These are phyloP conservation scores for Fusarium multiceps DNA, from an alignment of 2,329 filamentous ascomycete genomes.

Conservation along the genomic window DNA sequence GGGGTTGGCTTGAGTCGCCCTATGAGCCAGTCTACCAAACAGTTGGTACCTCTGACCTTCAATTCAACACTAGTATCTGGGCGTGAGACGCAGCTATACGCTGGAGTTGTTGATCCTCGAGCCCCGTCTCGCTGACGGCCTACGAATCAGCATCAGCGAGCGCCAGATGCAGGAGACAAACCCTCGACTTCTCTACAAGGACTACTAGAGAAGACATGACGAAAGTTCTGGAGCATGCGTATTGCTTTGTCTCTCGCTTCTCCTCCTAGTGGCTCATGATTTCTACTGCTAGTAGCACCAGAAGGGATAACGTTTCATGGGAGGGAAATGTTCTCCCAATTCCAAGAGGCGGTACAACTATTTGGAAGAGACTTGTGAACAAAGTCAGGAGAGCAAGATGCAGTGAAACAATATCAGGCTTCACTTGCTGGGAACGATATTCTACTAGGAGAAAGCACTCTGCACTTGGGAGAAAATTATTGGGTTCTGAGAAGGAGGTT, in stretches of 20 bases:
- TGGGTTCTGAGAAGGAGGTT: not conserved
- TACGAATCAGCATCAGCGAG: not conserved
- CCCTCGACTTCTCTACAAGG: not conserved
- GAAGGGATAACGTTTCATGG: not conserved
- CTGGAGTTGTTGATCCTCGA: not conserved
- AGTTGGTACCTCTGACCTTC: not conserved
- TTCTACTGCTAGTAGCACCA: not conserved
- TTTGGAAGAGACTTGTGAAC: too few relatives aligned
- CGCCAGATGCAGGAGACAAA: not conserved
- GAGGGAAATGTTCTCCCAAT: not conserved
- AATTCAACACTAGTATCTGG: not conserved
- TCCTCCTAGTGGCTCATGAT: too few relatives aligned
- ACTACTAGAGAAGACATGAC: not conserved
- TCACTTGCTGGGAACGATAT: not conserved
- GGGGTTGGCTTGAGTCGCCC: not conserved
- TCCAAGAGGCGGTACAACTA: rapidly evolving
- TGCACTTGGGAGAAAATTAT: not conserved
- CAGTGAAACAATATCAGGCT: rapidly evolving
- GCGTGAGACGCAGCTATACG: not conserved
- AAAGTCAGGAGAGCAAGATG: not conserved
- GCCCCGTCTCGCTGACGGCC: not conserved
- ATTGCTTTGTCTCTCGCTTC: too few relatives aligned
- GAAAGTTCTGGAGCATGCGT: rapidly evolving
- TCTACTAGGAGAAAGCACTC: not conserved
- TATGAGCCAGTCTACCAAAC: not conserved